A percentile compares a stretch with the other conserved stretches of the same genome.
Conservation (phyloP, 495 filamentous ascomycete species). For the Schizothecium vesticola region DNA sequence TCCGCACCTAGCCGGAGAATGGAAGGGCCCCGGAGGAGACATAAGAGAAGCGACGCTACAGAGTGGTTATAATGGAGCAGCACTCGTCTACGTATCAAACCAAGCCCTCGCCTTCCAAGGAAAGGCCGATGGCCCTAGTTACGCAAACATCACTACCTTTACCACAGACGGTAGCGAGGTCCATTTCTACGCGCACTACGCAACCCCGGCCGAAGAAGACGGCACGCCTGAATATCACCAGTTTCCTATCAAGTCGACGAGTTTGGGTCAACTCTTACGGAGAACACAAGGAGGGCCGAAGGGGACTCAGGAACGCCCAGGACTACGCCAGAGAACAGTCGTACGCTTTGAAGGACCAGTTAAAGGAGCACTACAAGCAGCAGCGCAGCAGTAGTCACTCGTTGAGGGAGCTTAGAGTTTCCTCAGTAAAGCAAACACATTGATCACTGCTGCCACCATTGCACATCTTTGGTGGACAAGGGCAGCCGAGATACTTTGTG, state of each 20-base stretch:
- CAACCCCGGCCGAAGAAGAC: constrained; percentile 16
- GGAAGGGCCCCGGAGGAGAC: constrained; percentile 19
- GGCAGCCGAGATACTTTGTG: too few species aligned
- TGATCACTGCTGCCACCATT: too few species aligned
- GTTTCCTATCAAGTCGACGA: constrained; percentile 21
- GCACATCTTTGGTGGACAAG: too few species aligned
- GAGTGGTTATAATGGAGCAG: constrained; percentile 13
- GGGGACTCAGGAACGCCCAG: constrained; percentile 22
- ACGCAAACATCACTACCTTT: constrained; percentile 27
- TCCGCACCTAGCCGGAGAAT: constrained; percentile 27
- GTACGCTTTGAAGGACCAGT: constrained; percentile 3
- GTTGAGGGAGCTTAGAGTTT: too few species aligned
- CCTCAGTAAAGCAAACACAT: too few species aligned
- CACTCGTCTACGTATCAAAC: neutral
- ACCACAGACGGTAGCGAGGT: constrained; percentile 24
- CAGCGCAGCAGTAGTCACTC: too few species aligned
- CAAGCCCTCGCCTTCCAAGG: neutral
- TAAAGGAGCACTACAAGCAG: neutral
- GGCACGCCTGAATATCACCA: constrained; percentile 28
- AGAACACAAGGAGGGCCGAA: constrained; percentile 20
- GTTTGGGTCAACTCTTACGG: constrained; percentile 16
- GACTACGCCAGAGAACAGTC: constrained; percentile 23
- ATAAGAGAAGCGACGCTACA: constrained; percentile 22
- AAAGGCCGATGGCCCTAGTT: constrained; percentile 16
- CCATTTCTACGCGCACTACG: constrained; percentile 28